phyloP scores from a whole-genome alignment of 257 asterid species.

The Striga asiatica region DNA sequence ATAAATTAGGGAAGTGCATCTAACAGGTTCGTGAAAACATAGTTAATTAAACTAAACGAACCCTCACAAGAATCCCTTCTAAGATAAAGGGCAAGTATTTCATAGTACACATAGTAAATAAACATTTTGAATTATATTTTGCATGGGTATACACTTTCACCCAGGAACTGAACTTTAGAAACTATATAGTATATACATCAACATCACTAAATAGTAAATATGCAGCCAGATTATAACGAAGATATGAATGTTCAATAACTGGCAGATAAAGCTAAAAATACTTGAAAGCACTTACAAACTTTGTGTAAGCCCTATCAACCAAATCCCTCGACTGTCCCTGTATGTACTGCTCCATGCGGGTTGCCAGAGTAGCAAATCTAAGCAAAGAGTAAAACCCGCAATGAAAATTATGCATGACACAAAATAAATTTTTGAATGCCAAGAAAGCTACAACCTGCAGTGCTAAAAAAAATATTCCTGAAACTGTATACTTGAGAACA shows the following conservation, averaged over 20 bases:
- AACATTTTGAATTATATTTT: too few relatives aligned
- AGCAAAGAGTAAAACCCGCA: slow-evolving; percentile 17
- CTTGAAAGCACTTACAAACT: slow-evolving; percentile 65
- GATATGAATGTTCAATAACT: not conserved
- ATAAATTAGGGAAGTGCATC: slow-evolving; percentile 2
- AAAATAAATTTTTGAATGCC: not conserved
- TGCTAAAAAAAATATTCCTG: not conserved
- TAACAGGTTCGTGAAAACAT: not conserved
- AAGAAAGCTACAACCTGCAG: slow-evolving; percentile 7
- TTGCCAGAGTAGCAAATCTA: slow-evolving; percentile 95
- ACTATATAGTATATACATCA: not conserved
- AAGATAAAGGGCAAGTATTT: not conserved
- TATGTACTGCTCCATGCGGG: slow-evolving; percentile 98
- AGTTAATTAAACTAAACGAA: slow-evolving; percentile 2
- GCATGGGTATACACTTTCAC: not conserved
- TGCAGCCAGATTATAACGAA: not conserved
- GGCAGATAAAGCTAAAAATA: not conserved
- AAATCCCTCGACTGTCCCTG: slow-evolving; percentile 98
- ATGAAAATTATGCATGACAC: slow-evolving; percentile 8
- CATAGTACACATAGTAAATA: not conserved
- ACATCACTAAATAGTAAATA: not conserved
- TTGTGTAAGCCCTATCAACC: slow-evolving; percentile 92
- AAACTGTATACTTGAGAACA: not conserved
- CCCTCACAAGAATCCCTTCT: slow-evolving; percentile 8
- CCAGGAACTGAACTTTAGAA: not conserved